Conservation (phyloP, 768 basidiomycete genomes). For the Russula sp. region DNA sequence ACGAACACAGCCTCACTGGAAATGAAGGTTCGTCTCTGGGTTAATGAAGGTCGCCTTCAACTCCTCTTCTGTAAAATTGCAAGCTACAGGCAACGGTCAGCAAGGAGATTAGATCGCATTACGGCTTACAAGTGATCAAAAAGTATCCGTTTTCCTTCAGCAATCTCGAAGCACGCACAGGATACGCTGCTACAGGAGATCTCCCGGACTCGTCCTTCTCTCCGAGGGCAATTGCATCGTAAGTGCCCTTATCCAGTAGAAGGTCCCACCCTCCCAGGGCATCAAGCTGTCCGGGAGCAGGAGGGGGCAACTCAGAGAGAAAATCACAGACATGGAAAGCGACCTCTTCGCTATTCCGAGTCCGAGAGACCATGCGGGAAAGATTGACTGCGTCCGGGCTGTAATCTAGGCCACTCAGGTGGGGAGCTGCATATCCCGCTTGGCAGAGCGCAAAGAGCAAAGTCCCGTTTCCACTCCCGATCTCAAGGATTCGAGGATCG, state of each 20-base stretch:
- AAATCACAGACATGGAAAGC: slow-evolving; percentile 60
- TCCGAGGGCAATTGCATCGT: slow-evolving; percentile 74
- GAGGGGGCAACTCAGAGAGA: slow-evolving; percentile 44
- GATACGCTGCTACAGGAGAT: slow-evolving; percentile 53
- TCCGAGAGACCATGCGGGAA: slow-evolving; percentile 46
- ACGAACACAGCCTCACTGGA: slow-evolving; percentile 47
- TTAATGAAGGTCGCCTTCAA: slow-evolving; percentile 46
- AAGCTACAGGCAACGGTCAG: slow-evolving; percentile 32
- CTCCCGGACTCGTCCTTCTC: slow-evolving; percentile 47
- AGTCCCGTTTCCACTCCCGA: slow-evolving; percentile 77
- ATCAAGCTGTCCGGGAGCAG: slow-evolving; percentile 19
- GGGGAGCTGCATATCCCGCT: slow-evolving; percentile 49
- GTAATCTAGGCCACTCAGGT: slow-evolving; percentile 68
- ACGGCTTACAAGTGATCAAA: slow-evolving; percentile 67
- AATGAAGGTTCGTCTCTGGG: slow-evolving; percentile 42
- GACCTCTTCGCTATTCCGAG: slow-evolving; percentile 36
- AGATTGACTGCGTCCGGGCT: slow-evolving; percentile 64
- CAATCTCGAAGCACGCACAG: slow-evolving; percentile 43
- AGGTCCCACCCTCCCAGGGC: slow-evolving; percentile 53
- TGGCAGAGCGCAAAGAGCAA: slow-evolving; percentile 65
- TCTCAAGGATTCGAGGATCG: slow-evolving; percentile 55
- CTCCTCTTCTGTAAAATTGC: slow-evolving; percentile 82
- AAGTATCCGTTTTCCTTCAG: slow-evolving; percentile 64
- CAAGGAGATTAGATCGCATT: neutral
- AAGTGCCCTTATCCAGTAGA: slow-evolving; percentile 82